Base-by-base conservation (phyloP, 768 basidiomycete species). In the Pisolithus marmoratus region DNA sequence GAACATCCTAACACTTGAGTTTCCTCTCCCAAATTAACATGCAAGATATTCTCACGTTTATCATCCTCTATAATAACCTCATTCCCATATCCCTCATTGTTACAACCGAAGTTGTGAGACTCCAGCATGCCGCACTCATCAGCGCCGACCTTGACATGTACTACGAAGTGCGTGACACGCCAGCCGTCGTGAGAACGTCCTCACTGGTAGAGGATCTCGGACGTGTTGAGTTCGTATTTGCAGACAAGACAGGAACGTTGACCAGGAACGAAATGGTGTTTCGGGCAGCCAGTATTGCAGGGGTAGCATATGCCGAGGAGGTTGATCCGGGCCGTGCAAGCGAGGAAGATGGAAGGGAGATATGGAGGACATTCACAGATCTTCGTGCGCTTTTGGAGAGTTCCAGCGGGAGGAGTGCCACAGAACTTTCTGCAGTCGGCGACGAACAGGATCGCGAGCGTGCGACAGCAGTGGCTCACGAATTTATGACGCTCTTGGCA, bases 181-280 rank as follows among this genome's bases (percentile, higher is more conserved):
- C 96, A 0, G 96, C 96, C 0, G 76, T 98, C 22, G 98, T 96
- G 62, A 83, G 95, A n/a, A 99, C 96, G 1, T 98, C 95, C 1
- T 93, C 92, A 2, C 83, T 99, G 19, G 96, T 99, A 14, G 96
- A 99, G 70, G 96, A 99, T 65, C 83, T 99, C 12, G 96, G 96
- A 0, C 96, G 97, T 67, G 98, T 97, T 54, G 93, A 94, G 74
- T 94, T 91, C 61, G 89, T 95, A 2, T 95, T 95, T 72, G 90
- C 88, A 51, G 91, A 94, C 72, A 94, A 94, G 71, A 94, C 92
- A 2, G 91, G 95, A 7, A 98, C 95, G 0, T 75, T 98, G 22
- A 98, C 95, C 3, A 81, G 94, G 56, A 98, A 98, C 71, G 93
- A 96, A 69, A 98, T 98, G 95, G 95, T 97, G 67, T 97, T 97